Evolutionary conservation across 495 filamentous ascomycete species (phyloP).

Genomic region (Sphaerosporella brunnea): DNA sequence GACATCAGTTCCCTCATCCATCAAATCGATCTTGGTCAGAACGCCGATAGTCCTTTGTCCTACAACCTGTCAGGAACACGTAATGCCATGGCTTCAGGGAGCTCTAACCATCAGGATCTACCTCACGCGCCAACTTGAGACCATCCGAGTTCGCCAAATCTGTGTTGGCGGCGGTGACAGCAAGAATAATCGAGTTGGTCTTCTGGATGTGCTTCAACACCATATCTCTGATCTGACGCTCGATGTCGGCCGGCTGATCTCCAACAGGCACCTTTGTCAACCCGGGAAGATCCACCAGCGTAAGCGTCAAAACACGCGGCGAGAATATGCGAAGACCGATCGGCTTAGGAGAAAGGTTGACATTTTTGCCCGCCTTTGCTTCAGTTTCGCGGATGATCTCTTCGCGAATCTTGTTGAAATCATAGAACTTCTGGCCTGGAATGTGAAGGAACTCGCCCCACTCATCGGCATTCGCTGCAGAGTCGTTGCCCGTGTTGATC

Average conservation of each 20-base stretch:
- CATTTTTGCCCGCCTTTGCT: slow-evolving; percentile 84
- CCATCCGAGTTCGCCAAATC: slow-evolving; percentile 98
- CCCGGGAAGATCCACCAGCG: slow-evolving; percentile 91
- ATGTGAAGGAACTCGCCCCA: slow-evolving; percentile 99
- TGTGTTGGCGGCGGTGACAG: slow-evolving; percentile 89
- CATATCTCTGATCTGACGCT: slow-evolving; percentile 95
- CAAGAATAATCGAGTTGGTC: slow-evolving; percentile 92
- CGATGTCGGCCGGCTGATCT: slow-evolving; percentile 96
- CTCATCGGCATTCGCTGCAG: slow-evolving; percentile 79
- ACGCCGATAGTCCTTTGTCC: slow-evolving; percentile 91
- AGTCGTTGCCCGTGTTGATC: slow-evolving; percentile 45
- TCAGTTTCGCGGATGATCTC: slow-evolving; percentile 97
- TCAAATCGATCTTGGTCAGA: slow-evolving; percentile 95
- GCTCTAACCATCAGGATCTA: slow-evolving; percentile 67
- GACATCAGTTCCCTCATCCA: slow-evolving; percentile 98
- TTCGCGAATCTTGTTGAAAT: slow-evolving; percentile 98
- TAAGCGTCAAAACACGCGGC: slow-evolving; percentile 93
- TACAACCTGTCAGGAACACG: background rate
- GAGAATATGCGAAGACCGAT: slow-evolving; percentile 98
- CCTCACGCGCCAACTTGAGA: slow-evolving; percentile 87
- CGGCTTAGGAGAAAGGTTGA: slow-evolving; percentile 86
- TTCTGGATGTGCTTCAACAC: slow-evolving; percentile 97
- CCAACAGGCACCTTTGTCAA: slow-evolving; percentile 96
- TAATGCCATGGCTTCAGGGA: background rate
- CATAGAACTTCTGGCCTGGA: slow-evolving; percentile 92